phyloP scores from a whole-genome alignment of 768 basidiomycete species.

The Trametes gibbosa region DNA sequence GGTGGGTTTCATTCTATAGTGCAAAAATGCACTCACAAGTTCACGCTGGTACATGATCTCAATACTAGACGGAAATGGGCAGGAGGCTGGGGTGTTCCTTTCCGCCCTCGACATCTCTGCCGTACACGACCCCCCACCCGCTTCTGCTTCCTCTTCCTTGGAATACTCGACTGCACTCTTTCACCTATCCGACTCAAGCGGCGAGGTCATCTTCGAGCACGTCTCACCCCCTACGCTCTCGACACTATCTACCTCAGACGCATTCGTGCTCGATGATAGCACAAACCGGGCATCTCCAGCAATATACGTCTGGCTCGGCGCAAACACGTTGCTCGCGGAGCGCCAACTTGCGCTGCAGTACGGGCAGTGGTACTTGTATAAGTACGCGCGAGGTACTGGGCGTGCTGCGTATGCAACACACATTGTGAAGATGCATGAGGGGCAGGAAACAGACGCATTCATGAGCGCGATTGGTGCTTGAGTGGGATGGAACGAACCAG shows the following conservation, averaged over 20 bases:
- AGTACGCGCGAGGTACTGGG: slow-evolving; percentile 29
- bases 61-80: slow-evolving; percentile 49
- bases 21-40: too few species aligned
- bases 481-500: not conserved
- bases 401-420: slow-evolving; percentile 30
- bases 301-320: slow-evolving; percentile 61
- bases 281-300: slow-evolving; percentile 35
- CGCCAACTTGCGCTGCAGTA: slow-evolving; percentile 52
- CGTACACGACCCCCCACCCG: slow-evolving; percentile 12
- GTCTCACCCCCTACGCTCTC: slow-evolving; percentile 32
- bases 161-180: slow-evolving; percentile 27
- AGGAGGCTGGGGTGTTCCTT: slow-evolving; percentile 48
- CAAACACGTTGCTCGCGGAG: slow-evolving; percentile 44
- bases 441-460: slow-evolving; percentile 50
- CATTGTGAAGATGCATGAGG: slow-evolving; percentile 54
- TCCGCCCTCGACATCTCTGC: slow-evolving; percentile 36
- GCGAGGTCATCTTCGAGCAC: slow-evolving; percentile 37
- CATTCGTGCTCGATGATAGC: slow-evolving; percentile 51
- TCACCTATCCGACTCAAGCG: slow-evolving; percentile 47
- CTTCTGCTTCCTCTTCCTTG: slow-evolving; percentile 26
- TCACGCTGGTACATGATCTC: not conserved
- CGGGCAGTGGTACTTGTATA: slow-evolving; percentile 52
- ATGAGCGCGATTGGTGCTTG: slow-evolving; percentile 19
- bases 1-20: slow-evolving; percentile 34
- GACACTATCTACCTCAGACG: slow-evolving; percentile 46